phyloP scores from a whole-genome alignment of 108 stramenopile species.

The Stephanodiscus minutulus region DNA sequence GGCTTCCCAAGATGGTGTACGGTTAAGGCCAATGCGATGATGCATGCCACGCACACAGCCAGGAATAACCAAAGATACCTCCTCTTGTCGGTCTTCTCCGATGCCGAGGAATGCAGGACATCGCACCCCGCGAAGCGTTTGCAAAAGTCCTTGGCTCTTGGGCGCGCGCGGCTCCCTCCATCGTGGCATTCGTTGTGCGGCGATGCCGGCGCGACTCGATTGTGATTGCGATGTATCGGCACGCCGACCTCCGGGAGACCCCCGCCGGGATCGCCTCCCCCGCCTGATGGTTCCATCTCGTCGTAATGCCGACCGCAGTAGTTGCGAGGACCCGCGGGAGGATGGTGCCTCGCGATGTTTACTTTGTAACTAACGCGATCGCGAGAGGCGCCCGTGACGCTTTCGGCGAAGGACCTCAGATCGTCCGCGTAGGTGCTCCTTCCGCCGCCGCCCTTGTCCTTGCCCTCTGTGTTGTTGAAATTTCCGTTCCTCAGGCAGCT shows the following conservation, averaged over 20 bases:
- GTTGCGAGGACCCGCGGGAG: background rate
- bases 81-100: constrained; percentile 15
- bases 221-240: constrained; percentile 6
- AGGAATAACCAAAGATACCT: constrained; percentile 12
- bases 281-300: background rate
- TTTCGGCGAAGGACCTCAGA: constrained; percentile 17
- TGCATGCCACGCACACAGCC: constrained; percentile 1
- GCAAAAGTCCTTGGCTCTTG: constrained; percentile 15
- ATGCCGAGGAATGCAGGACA: background rate
- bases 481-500: too few relatives aligned
- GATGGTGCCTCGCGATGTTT: background rate
- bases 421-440: constrained; percentile 23
- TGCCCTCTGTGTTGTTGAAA: background rate
- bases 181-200: background rate
- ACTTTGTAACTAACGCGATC: background rate
- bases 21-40: constrained; percentile 7
- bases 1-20: constrained; percentile 11
- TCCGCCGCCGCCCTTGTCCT: background rate
- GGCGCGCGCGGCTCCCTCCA: constrained; percentile 9
- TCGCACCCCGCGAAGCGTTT: constrained; percentile 19
- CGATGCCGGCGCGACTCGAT: background rate
- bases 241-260: background rate
- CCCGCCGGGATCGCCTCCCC: background rate
- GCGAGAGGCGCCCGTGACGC: constrained; percentile 2
- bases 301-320: background rate